Conservation (phyloP, 441 rosid species). For the Geranium incanum region DNA sequence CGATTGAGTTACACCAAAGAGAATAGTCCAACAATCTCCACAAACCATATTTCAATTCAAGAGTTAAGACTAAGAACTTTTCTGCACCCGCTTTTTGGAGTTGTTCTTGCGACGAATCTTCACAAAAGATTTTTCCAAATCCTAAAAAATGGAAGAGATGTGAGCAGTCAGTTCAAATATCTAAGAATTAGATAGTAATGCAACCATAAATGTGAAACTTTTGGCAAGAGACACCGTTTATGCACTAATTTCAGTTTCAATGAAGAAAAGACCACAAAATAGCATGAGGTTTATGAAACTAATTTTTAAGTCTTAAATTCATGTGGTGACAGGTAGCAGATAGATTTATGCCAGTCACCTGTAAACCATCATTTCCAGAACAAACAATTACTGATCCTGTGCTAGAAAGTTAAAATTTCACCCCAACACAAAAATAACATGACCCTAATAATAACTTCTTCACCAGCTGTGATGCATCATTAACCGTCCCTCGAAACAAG, state of each 20-base stretch:
- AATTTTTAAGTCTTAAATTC: no score
- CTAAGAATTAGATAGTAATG: background rate
- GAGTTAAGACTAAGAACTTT: conserved; percentile 11
- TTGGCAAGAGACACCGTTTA: background rate
- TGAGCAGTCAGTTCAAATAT: background rate
- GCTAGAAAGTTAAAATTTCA: background rate
- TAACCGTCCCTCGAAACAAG: background rate
- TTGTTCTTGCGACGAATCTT: conserved; percentile 75
- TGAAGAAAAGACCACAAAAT: background rate
- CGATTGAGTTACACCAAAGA: background rate
- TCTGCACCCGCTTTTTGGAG: conserved; percentile 43
- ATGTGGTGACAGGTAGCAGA: background rate
- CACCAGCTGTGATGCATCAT: background rate
- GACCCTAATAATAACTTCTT: background rate
- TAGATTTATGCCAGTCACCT: background rate
- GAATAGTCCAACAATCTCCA: background rate
- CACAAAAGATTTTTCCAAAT: conserved; percentile 50
- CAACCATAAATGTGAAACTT: background rate
- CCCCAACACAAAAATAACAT: background rate
- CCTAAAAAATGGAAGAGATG: conserved; percentile 28
- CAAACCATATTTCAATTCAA: background rate
- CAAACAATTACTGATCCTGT: background rate
- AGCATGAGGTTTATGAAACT: background rate
- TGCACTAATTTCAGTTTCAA: background rate
- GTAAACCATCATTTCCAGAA: background rate